Evolutionary conservation across 2,329 filamentous ascomycete genomes (phyloP), one percentile per base, ranked within the genome.

Genomic region (Colletotrichum higginsianum): DNA sequence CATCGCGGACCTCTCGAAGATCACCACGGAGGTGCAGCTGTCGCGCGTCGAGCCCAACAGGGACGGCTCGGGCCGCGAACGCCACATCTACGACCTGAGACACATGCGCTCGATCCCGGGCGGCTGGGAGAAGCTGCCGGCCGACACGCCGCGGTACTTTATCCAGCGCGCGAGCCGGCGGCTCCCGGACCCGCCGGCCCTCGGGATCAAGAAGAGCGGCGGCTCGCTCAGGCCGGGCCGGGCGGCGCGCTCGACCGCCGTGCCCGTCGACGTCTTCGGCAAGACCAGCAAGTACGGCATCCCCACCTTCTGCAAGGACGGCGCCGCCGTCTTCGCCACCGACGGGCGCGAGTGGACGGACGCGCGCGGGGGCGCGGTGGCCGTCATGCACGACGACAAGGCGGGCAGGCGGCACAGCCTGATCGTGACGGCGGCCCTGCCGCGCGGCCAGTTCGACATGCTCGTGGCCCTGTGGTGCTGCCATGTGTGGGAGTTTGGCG

Each of bases 381-480:
- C 61, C 9, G 49, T 63, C 16, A 55, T 55, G 61, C 61, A 63
- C 3, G 30, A 63, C 38, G 35, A 55, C 18, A 47, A 47, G 8
- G 38, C 30, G 46, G 61, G 55, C 21, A 63, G 30, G 49, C n/a
- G 21, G 18, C 61, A 53, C 2, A 63, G 61, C 49, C 44, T 63
- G 38, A 40, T 63, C 1, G 49, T 63, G 2, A 63, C 49, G 3
- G 35, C 49, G n/a, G 38, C 47, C 2, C 11, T 63, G 1, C 49
- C 61, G 0, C 49, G 47, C 2, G 61, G 47, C 49, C 49, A 63
- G 3, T 53, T 63, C 0, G 26, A 63, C 49, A 63, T 63, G 61
- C 61, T 63, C 12, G 61, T 63, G 5, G 61, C 61, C 16, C 30
- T 63, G 35, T 63, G 61, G 61, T 63, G 61, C 11, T 63, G 61